Conservation (phyloP, 2,329 filamentous ascomycete genomes). For the Pyrenochaeta sp. region DNA sequence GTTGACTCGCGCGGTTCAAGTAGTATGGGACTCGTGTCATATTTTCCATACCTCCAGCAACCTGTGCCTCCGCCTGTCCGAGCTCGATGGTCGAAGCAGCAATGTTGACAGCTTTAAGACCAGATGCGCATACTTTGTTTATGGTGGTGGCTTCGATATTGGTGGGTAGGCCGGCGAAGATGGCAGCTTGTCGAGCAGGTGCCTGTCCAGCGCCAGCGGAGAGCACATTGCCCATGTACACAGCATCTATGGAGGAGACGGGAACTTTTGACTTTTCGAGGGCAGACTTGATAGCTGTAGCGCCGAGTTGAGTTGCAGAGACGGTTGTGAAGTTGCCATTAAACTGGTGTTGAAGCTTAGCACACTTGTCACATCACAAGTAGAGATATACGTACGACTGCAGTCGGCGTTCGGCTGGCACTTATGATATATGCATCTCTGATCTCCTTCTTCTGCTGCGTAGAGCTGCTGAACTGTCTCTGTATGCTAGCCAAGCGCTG, state of each 20-base stretch:
- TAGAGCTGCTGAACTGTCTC: constrained; percentile 47
- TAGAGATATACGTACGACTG: constrained; percentile 68
- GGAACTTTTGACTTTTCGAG: constrained; percentile 87
- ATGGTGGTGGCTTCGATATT: constrained; percentile 88
- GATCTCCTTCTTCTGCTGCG: constrained; percentile 66
- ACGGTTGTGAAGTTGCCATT: constrained; percentile 89
- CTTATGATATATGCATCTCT: constrained; percentile 94
- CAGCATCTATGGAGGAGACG: constrained; percentile 80
- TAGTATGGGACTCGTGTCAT: constrained; percentile 97
- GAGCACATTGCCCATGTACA: constrained; percentile 98
- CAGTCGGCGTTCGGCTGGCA: constrained; percentile 87
- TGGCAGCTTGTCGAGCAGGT: constrained; percentile 87
- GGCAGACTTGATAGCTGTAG: constrained; percentile 90
- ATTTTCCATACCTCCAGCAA: constrained; percentile 97
- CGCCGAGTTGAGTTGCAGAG: constrained; percentile 86
- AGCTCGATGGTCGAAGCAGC: constrained; percentile 96
- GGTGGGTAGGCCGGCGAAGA: constrained; percentile 86
- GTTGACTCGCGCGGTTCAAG: constrained; percentile 78
- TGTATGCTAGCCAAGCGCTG: constrained; percentile 48
- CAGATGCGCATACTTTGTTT: constrained; percentile 98
- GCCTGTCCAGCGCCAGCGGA: constrained; percentile 86
- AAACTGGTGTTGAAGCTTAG: constrained; percentile 68
- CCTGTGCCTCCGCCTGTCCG: constrained; percentile 84
- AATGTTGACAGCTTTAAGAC: constrained; percentile 88
- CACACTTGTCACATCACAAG: not conserved